These are phyloP conservation scores for Gloeophyllum trabeum DNA, from an alignment of 768 basidiomycete species.

Conservation along the genomic window DNA sequence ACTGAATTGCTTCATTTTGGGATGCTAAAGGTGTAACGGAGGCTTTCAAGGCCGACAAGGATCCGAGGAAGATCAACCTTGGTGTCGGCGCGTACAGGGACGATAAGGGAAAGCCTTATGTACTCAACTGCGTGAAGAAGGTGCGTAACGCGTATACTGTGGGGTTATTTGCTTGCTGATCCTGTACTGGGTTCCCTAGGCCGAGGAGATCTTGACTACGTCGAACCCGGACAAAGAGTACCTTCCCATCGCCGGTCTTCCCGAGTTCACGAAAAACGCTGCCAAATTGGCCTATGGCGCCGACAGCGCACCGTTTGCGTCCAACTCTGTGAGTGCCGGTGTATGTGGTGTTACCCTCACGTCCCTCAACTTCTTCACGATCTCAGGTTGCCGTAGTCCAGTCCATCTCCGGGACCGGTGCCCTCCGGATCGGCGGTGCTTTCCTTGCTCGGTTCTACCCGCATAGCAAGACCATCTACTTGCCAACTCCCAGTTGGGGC, in stretches of 20 bases:
- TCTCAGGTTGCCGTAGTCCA: conserved; percentile 76
- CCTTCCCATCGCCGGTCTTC: conserved; percentile 87
- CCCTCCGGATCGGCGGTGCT: conserved; percentile 87
- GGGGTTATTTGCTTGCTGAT: conserved; percentile 2
- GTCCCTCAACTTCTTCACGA: conserved; percentile 4
- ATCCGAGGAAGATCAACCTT: conserved; percentile 90
- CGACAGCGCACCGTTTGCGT: conserved; percentile 60
- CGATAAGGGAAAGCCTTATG: conserved; percentile 89
- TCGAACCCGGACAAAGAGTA: conserved; percentile 87
- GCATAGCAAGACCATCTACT: conserved; percentile 77
- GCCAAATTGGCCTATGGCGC: conserved; percentile 86
- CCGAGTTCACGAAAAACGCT: conserved; percentile 77
- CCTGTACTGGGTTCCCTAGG: conserved; percentile 29
- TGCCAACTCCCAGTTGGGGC: conserved; percentile 93
- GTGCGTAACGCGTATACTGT: conserved; percentile 23
- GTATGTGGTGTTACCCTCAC: not conserved
- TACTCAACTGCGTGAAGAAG: conserved; percentile 83
- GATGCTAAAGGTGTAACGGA: conserved; percentile 67
- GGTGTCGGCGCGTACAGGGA: conserved; percentile 97
- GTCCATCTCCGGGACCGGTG: conserved; percentile 96
- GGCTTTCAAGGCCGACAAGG: conserved; percentile 93
- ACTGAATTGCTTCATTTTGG: not conserved
- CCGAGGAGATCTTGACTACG: conserved; percentile 60
- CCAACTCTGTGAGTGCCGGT: conserved; percentile 50
- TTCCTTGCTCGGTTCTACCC: conserved; percentile 89